Conservation (phyloP, 1,284 basidiomycete species). For the Fomitiporia mediterranea region DNA sequence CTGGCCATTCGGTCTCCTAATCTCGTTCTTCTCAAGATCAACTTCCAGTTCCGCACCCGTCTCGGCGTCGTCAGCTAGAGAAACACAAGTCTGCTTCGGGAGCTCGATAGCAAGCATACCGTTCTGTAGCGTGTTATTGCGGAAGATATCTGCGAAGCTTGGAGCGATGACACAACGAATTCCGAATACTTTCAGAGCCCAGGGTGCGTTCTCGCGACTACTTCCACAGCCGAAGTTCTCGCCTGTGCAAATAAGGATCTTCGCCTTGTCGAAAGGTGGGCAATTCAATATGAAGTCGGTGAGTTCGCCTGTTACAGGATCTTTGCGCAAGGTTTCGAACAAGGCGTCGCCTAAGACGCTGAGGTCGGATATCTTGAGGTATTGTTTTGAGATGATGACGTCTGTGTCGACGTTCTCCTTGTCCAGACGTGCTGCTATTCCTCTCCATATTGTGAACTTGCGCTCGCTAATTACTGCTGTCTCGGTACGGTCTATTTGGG, state of each 20-base stretch:
- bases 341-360: slow-evolving; percentile 87
- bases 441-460: slow-evolving; percentile 80
- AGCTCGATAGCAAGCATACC: slow-evolving; percentile 88
- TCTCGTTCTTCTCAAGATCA: slow-evolving; percentile 85
- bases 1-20: slow-evolving; percentile 74
- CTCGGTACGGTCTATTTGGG: slow-evolving; percentile 25
- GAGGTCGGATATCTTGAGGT: slow-evolving; percentile 91
- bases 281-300: slow-evolving; percentile 91
- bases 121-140: slow-evolving; percentile 92
- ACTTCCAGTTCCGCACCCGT: slow-evolving; percentile 81
- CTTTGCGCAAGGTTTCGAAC: slow-evolving; percentile 81
- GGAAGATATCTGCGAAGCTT: slow-evolving; percentile 94
- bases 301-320: slow-evolving; percentile 72
- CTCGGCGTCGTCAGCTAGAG: slow-evolving; percentile 77
- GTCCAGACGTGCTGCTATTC: slow-evolving; percentile 82
- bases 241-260: slow-evolving; percentile 85
- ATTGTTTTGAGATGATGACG: slow-evolving; percentile 96
- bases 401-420: slow-evolving; percentile 95
- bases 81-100: slow-evolving; percentile 69
- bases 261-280: slow-evolving; percentile 75
- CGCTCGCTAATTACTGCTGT: slow-evolving; percentile 46
- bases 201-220: slow-evolving; percentile 92
- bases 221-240: slow-evolving; percentile 95
- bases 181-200: slow-evolving; percentile 96
- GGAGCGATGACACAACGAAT: slow-evolving; percentile 91